Base-by-base conservation (phyloP, 1,284 basidiomycete genomes). In the Apiotrichum montevideense region DNA sequence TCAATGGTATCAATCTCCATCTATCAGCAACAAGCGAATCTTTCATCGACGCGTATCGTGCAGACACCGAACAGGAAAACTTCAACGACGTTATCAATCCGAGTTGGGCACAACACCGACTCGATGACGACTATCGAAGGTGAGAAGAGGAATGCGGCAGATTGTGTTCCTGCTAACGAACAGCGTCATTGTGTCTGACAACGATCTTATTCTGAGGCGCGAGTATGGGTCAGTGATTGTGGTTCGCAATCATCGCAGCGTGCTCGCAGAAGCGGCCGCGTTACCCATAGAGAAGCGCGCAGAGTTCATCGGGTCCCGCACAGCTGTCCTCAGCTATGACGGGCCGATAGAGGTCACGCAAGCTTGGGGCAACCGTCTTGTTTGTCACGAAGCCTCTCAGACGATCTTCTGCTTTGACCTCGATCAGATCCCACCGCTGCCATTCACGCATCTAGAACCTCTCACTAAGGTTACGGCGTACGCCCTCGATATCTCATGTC, bases 401-500 rank as follows among this genome's bases (percentile, higher is more conserved):
- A 13, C 37, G 37, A 39, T 49, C 15, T 21, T 49, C 13, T n/a
- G 35, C 37, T 49, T 49, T 32, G 47, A 49, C 37, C 14, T 49
- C 14, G 35, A 39, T 37, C 35, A 49, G 35, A n/a, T 49, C n/a
- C 47, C 47, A 6, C 5, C n/a, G 15, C 15, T 49, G 6, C 35
- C 35, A 6, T 10, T 39, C 3, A 2, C 7, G 10, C 13, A 35
- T 41, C 8, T 10, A 3, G 35, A 39, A 9, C 6, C 8, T 6
- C 9, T 15, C 3, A n/a, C 44, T n/a, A 4, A 21, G 4, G 32
- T 39, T 6, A 21, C 15, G 6, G 44, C 33, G 37, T 46, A 39
- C n/a, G 35, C 29, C 10, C 43, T 54, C 37, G 52, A 50, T 14
- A 41, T 51, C 47, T 57, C 56, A 7, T 54, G 35, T 10, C 42